A percentile compares a stretch with the other conserved stretches of the same genome.
Evolutionary conservation across 495 filamentous ascomycete genomes (phyloP).

Genomic region (Aspergillus sclerotioniger): DNA sequence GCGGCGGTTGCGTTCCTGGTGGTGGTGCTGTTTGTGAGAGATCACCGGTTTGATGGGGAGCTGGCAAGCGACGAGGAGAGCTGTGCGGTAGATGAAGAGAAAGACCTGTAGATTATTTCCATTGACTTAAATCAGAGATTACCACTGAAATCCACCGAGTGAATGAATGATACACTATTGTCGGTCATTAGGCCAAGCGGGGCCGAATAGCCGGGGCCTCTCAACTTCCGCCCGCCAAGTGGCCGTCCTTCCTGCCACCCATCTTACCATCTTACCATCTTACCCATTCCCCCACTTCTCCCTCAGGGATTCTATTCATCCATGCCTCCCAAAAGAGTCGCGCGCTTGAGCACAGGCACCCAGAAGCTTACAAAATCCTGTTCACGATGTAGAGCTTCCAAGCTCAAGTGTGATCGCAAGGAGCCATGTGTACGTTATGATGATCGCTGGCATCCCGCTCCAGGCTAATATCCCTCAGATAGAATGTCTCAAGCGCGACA

Average conservation of each 20-base stretch:
- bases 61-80: background rate
- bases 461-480: slow-evolving; percentile 7
- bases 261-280: background rate
- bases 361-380: slow-evolving; percentile 24
- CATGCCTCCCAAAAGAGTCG: background rate
- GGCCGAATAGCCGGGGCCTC: no score
- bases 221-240: background rate
- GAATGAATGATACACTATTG: no score
- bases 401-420: slow-evolving; percentile 29
- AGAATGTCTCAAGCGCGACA: slow-evolving; percentile 26
- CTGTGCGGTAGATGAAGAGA: background rate
- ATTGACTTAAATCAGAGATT: background rate
- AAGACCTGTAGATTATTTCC: background rate
- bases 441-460: background rate
- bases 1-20: slow-evolving; percentile 20
- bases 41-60: slow-evolving; percentile 17
- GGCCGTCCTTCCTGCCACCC: background rate
- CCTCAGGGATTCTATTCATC: background rate
- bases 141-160: background rate
- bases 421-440: slow-evolving; percentile 29
- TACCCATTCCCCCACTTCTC: background rate
- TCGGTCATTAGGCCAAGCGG: no score
- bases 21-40: slow-evolving; percentile 23
- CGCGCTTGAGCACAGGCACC: background rate
- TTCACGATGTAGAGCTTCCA: slow-evolving; percentile 27